These are phyloP conservation scores for Trypanosoma mega DNA, from an alignment of 208 protist species.

Conservation along the genomic window DNA sequence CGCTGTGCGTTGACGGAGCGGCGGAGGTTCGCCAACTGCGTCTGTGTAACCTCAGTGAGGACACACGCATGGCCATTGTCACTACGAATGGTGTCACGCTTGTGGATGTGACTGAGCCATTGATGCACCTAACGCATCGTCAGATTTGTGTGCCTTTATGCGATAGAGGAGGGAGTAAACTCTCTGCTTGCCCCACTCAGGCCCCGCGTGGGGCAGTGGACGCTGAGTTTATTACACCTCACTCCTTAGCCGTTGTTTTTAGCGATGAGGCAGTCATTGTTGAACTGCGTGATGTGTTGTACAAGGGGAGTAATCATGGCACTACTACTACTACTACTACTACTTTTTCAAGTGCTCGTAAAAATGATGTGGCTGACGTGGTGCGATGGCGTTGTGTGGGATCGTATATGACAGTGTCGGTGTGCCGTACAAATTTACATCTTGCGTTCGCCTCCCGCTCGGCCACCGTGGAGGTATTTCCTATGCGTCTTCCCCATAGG, in stretches of 20 bases:
- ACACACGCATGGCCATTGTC: slow-evolving; percentile 25
- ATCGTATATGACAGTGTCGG: slow-evolving; percentile 57
- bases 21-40: slow-evolving; percentile 15
- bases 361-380: slow-evolving; percentile 25
- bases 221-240: slow-evolving; percentile 21
- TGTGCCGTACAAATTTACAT: slow-evolving; percentile 63
- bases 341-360: no score
- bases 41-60: slow-evolving; percentile 15
- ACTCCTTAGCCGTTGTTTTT: slow-evolving; percentile 20
- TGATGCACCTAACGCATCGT: slow-evolving; percentile 15
- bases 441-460: slow-evolving; percentile 55
- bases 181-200: no score
- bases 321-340: no score
- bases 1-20: slow-evolving; percentile 21
- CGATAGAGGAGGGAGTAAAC: no score
- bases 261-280: slow-evolving; percentile 24
- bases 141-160: neutral
- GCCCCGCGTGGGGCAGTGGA: slow-evolving; percentile 14
- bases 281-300: slow-evolving; percentile 4
- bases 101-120: slow-evolving; percentile 12
- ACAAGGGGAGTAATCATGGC: neutral
- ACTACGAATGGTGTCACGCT: slow-evolving; percentile 9
- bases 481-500: slow-evolving; percentile 27
- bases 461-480: slow-evolving; percentile 64
- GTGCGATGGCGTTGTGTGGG: slow-evolving; percentile 69